Evolutionary conservation across 495 filamentous ascomycete species (phyloP), one percentile per base, ranked within the genome.

Genomic region (Penicillium salamii): DNA sequence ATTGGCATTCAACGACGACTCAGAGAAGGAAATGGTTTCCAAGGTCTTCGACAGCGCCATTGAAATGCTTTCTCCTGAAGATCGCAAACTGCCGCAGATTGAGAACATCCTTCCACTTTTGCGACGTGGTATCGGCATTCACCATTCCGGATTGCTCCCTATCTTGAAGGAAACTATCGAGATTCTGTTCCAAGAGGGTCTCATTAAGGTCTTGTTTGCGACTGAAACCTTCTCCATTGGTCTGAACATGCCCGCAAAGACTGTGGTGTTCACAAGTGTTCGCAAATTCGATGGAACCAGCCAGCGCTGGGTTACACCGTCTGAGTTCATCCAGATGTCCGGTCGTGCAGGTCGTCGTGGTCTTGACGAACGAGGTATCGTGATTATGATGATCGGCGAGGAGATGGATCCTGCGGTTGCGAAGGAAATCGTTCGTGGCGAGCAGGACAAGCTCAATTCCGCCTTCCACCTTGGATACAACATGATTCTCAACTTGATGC

Each of bases 391-490:
- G 93, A 83, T 98, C 42, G 88, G 95, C 52, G 88, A 91, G 61
- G 88, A 91, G 70, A 95, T 98, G 80, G 95, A 97, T 53, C 95
- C 93, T n/a, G 83, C 85, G 1, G 80, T 87, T 46, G 93, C 93
- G 20, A 93, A 93, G 68, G 85, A 88, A 41, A 96, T 98, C 50
- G 93, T 98, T 21, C 88, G 92, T 42, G 93, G 93, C 61, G 86
- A 96, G 61, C 93, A 98, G 63, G 93, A 98, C 65, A 86, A 89
- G 35, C 81, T 98, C 33, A 97, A 97, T 68, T 97, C 93, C 3
- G 93, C 93, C 12, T 98, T 98, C 73, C 88, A 97, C 63, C 78
- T 98, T 9, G 91, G 93, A n/a, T 97, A 98, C 75, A 98, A 97
- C 68, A 98, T 97, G 93, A 86, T 98, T 61, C 74, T 98, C 50